Evolutionary conservation across 495 filamentous ascomycete species (phyloP), one percentile per base, ranked within the genome.

Genomic region (Aspergillus saccharolyticus): DNA sequence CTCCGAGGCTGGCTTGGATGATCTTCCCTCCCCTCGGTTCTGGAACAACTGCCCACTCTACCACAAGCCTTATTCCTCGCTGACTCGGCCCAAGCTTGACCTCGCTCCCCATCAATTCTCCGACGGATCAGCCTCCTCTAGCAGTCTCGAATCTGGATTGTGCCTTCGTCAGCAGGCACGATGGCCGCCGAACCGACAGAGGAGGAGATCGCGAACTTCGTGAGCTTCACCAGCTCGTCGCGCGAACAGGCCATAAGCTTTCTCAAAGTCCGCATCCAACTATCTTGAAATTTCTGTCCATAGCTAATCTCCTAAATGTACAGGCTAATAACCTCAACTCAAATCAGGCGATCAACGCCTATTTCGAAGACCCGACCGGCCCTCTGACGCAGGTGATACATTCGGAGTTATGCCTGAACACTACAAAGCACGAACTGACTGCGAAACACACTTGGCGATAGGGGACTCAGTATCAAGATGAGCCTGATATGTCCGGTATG

Each of bases 271-370:
- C 20, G 55, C 21, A 24, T 9, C 48, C 24, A 24, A 8, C 16
- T n/a, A 15, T 42, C 30, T 19, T 28, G n/a, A n/a, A 28, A 17
- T 22, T 0, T 19, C 8, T 18, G 15, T 33, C 48, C 16, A 9
- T 15, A 25, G 15, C 61, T 58, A 54, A 66, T n/a, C n/a, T n/a
- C n/a, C 58, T 18, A 54, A 3, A 21, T 45, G 12, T 42, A 8
- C 57, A 82, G 79, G 77, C 74, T n/a, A 71, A 81, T 57, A 69
- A 78, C 44, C 69, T 75, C 42, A 70, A 81, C 55, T 68, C 72
- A 0, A 67, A 75, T 42, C 79, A 78, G 66, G 79, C 80, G 8
- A 75, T 80, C 56, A 80, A 81, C 62, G 78, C 77, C 8, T 82
- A 74, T 56, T 77, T 77, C 25, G 78, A 82, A 65, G 75, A 80